phyloP scores from a whole-genome alignment of 2,329 filamentous ascomycete genomes.

The Colletotrichum spaethianum region DNA sequence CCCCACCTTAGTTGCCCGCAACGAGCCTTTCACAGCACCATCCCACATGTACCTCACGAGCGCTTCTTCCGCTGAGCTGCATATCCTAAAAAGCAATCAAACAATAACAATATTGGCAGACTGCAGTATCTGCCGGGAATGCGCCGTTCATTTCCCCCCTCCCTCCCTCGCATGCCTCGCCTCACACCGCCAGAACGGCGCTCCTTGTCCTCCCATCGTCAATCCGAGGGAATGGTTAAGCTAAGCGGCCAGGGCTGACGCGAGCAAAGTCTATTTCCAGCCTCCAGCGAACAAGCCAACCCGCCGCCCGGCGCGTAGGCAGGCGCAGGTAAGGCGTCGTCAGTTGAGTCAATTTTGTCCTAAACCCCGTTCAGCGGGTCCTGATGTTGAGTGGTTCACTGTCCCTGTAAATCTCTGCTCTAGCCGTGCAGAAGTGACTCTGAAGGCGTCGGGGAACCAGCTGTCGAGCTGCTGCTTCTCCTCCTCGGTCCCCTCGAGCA shows the following conservation, averaged over 20 bases:
- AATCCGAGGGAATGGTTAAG: conserved; percentile 39
- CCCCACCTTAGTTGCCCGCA: background rate
- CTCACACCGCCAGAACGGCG: conserved; percentile 31
- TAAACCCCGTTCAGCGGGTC: conserved; percentile 1
- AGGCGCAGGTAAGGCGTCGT: background rate
- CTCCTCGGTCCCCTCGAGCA: conserved; percentile 58
- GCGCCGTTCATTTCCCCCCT: background rate
- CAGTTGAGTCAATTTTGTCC: background rate
- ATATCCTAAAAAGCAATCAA: background rate
- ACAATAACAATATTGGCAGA: background rate
- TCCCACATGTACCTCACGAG: background rate
- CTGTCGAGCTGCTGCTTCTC: conserved; percentile 45
- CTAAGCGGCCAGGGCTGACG: conserved; percentile 29
- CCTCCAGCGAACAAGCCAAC: conserved; percentile 8
- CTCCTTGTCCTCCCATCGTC: background rate
- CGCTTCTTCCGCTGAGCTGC: background rate
- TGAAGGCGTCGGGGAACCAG: conserved; percentile 70
- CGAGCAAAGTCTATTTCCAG: conserved; percentile 15
- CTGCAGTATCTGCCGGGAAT: background rate
- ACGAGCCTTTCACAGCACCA: background rate
- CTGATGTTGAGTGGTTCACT: conserved; percentile 16
- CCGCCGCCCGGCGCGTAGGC: background rate
- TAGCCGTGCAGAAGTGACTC: conserved; percentile 62
- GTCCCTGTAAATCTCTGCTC: conserved; percentile 25
- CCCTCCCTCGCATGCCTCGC: background rate